These are phyloP conservation scores for Camellia japonica DNA, from an alignment of 148 eudicot genomes.

Conservation along the genomic window DNA sequence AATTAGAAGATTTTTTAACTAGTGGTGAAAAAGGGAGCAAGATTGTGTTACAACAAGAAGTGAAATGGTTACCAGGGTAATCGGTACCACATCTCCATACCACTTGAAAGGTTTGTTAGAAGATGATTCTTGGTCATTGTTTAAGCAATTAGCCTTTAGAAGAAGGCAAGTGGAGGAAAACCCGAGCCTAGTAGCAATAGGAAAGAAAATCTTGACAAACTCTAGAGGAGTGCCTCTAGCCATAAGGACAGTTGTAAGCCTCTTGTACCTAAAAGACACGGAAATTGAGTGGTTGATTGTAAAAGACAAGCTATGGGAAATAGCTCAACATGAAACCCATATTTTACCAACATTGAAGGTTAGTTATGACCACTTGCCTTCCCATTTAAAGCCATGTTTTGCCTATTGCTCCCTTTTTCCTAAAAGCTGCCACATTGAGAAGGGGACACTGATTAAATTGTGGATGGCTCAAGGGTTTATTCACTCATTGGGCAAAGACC, in stretches of 20 bases:
- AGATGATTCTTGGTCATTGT: slow-evolving; percentile 13
- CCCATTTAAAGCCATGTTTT: slow-evolving; percentile 42
- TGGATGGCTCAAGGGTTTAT: slow-evolving; percentile 43
- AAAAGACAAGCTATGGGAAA: slow-evolving; percentile 4
- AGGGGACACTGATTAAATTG: slow-evolving; percentile 17
- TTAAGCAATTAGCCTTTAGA: slow-evolving; percentile 16
- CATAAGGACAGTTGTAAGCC: slow-evolving; percentile 23
- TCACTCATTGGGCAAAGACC: neutral
- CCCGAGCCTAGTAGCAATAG: slow-evolving; percentile 1
- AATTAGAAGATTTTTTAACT: slow-evolving; percentile 1
- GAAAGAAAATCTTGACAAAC: slow-evolving; percentile 27
- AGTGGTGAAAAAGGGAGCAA: slow-evolving; percentile 14
- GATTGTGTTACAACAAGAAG: slow-evolving; percentile 15
- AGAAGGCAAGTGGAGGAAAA: neutral
- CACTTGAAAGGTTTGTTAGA: neutral
- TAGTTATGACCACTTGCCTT: slow-evolving; percentile 35
- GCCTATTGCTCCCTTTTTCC: slow-evolving; percentile 45
- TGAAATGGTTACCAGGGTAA: neutral
- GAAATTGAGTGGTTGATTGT: slow-evolving; percentile 23
- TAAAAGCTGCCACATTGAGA: slow-evolving; percentile 20
- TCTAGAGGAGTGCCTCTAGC: slow-evolving; percentile 29
- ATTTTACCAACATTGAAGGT: slow-evolving; percentile 21
- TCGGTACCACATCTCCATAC: neutral
- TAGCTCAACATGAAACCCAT: slow-evolving; percentile 3
- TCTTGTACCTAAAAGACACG: slow-evolving; percentile 12